Evolutionary conservation across 768 basidiomycete species (phyloP), one percentile per base, ranked within the genome.

Genomic region (Trametes elegans): DNA sequence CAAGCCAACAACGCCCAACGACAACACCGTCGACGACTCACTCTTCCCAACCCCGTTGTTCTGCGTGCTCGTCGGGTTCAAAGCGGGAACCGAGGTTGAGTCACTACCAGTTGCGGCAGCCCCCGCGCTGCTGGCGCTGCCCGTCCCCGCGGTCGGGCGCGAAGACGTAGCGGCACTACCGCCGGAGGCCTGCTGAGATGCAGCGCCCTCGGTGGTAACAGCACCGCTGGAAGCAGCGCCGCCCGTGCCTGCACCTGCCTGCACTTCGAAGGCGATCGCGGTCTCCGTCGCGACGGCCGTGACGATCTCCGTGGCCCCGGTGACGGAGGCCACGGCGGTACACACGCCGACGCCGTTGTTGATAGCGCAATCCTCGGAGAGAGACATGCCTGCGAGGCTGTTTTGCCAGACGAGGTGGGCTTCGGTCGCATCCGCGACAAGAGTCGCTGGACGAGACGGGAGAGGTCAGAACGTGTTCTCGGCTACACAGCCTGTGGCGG

Each of bases 341-440:
- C 73, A 74, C 36, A 61, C 48, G 6, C 70, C 70, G 9, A 58
- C 19, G 7, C 59, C 62, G 36, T 42, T 58, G 0, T 52, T 24
- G 46, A 73, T 59, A 2, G 56, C 55, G 62, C 73, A 73, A 24
- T 59, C 58, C 36, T 68, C 68, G 7, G 57, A 63, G 16, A 66
- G 19, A 7, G 49, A 45, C 5, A 63, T 47, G 14, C 49, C 49
- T 26, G 24, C 35, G 6, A 32, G 49, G 14, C 57, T 43, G 52
- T 66, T 57, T 47, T 59, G 69, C 59, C 72, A 75, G 13, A 73
- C 74, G 50, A 76, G 59, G 19, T 69, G 70, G 13, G 73, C 76
- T 40, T 71, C 71, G 47, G 65, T 64, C 1, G 77, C 60, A 10
- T 75, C 77, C 60, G 75, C 73, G 40, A 78, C 70, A n/a, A 80